Base-by-base conservation (phyloP, 140 eudicot genomes). In the Stevia rebaudiana region DNA sequence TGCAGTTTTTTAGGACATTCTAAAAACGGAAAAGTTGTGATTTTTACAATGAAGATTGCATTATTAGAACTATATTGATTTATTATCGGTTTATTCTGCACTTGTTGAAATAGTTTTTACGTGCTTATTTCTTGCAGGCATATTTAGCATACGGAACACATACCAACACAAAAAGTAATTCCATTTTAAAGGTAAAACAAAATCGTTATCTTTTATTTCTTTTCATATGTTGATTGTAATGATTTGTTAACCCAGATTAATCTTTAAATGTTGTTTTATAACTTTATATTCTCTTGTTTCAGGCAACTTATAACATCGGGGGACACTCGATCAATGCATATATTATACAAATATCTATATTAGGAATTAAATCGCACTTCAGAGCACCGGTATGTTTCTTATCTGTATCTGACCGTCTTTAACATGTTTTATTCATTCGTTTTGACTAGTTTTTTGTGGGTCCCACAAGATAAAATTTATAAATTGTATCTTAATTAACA, bases 141-240 rank as follows among this genome's bases (percentile, higher is more conserved):
- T 84, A 88, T 81, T 78, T 88, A 72, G 96, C 96, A 50, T 82
- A 88, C 23, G 96, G 96, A 74, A 83, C 90, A 46, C 90, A 80
- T 39, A 78, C 63, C 69, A 76, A 55, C 52, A 72, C 85, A 8
- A 88, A 73, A 80, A 79, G 81, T 69, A 74, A 76, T 78, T 79
- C 82, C 48, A 70, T 85, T 41, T 48, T 83, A 70, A 88, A 88
- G 95, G 96, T 88, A 80, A 41, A 47, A 25, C 64, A 52, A 39
- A 49, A 47, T 19, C 16, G 40, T 9, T 9, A 3, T 6, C 18
- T 65, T 61, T 6, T 2, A 25, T 48, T 56, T 50, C 11, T 3
- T 18, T 61, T 72, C 16, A 11, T 56, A 47, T 31, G 35, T 67
- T 48, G 16, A 25, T 58, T 48, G 11, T 57, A 56, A 43, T 16